Evolutionary conservation across 257 asterid species (phyloP).

Genomic region (Anisodus acutangulus): DNA sequence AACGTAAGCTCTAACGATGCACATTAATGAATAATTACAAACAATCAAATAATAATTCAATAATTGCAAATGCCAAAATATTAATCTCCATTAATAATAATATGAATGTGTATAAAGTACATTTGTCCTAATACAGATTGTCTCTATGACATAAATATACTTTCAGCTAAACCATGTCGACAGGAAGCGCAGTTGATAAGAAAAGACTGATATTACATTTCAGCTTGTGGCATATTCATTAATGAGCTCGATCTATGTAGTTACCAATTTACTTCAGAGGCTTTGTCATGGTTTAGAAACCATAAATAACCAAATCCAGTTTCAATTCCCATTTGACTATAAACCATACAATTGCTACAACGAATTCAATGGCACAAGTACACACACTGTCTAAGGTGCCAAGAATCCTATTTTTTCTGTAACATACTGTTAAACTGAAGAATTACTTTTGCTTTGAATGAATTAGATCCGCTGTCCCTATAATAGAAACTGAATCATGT

Average conservation of each 20-base stretch:
- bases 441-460: neutral
- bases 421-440: neutral
- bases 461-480: neutral
- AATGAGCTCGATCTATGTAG: slow-evolving; percentile 43
- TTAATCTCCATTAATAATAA: too few relatives aligned
- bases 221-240: slow-evolving; percentile 56
- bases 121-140: too few relatives aligned
- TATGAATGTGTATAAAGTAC: too few relatives aligned
- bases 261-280: slow-evolving; percentile 68
- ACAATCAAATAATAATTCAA: too few relatives aligned
- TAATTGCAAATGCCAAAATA: too few relatives aligned
- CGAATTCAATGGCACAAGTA: neutral
- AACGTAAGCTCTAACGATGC: too few relatives aligned
- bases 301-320: slow-evolving; percentile 22
- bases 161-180: slow-evolving; percentile 30
- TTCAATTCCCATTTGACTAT: neutral
- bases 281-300: slow-evolving; percentile 49
- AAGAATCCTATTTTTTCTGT: neutral
- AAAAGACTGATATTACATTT: neutral
- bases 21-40: too few relatives aligned
- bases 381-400: neutral
- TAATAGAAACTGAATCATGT: neutral
- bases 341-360: neutral
- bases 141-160: too few relatives aligned
- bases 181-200: too few relatives aligned